Evolutionary conservation across 2,329 filamentous ascomycete species (phyloP).

Genomic region (Penicillium sp.): DNA sequence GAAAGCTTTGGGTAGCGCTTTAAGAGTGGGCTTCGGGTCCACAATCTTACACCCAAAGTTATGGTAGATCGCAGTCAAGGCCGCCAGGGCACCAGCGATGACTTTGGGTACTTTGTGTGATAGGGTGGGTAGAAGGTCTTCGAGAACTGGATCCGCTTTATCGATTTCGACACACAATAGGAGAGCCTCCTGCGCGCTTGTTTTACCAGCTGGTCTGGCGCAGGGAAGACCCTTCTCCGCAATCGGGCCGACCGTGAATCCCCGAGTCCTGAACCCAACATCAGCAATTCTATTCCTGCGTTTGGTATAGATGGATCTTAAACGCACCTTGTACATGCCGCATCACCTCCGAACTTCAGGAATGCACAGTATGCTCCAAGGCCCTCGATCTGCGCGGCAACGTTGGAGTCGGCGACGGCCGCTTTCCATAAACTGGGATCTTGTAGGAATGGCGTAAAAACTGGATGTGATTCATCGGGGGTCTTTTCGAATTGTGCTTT

Average conservation of each 20-base stretch:
- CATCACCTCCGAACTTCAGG: conserved; percentile 83
- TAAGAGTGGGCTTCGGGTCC: conserved; percentile 90
- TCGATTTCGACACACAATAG: conserved; percentile 91
- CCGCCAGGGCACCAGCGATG: conserved; percentile 73
- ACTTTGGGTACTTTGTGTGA: conserved; percentile 92
- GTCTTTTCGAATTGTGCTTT: conserved; percentile 83
- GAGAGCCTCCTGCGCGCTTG: conserved; percentile 82
- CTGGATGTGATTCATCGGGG: conserved; percentile 81
- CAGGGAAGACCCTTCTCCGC: conserved; percentile 91
- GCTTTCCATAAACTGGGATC: conserved; percentile 89
- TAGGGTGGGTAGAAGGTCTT: conserved; percentile 82
- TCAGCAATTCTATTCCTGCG: conserved; percentile 4
- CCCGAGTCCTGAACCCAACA: conserved; percentile 64
- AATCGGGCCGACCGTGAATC: conserved; percentile 74
- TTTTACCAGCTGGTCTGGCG: conserved; percentile 85
- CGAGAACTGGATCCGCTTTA: conserved; percentile 79
- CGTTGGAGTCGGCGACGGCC: conserved; percentile 91
- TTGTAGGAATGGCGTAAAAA: conserved; percentile 83
- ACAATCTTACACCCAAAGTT: conserved; percentile 93
- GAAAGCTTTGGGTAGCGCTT: conserved; percentile 85
- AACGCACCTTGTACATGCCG: conserved; percentile 70
- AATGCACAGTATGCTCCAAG: conserved; percentile 87
- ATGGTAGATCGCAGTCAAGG: conserved; percentile 83
- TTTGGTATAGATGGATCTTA: background rate
- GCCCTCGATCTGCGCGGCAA: conserved; percentile 93